Base-by-base conservation (phyloP, 257 asterid species). In the Fraxinus quadrangulata region DNA sequence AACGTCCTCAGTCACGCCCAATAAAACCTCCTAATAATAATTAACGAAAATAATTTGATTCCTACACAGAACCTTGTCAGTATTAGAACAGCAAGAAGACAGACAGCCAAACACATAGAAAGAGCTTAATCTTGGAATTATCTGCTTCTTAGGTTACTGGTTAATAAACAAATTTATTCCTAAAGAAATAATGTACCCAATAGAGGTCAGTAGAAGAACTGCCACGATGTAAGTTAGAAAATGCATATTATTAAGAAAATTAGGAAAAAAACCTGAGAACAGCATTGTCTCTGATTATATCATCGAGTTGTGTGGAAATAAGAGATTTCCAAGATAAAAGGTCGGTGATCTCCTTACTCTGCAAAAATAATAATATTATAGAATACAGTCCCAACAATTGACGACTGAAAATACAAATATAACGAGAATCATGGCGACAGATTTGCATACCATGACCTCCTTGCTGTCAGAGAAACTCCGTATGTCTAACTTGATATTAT, bases 261-360 rank as follows among this genome's bases (percentile, higher is more conserved):
- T 75, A 69, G 65, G 65, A 28, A 11, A 36, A 36, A 42, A 39
- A 94, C 99, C 99, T 95, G 86, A 95, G 93, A 83, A 80, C 81
- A 81, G 90, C 85, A 75, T 91, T 90, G 83, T 85, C 88, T 80
- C 86, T 78, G 85, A 87, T 59, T 74, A 93, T 83, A 59, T 83
- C 81, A 79, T 90, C 92, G 73, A 93, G 87, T 88, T 90, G 96
- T 71, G 74, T 33, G 77, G 97, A 88, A 88, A 90, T 89, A 40
- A 81, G 82, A 67, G 96, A 89, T 85, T 92, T 95, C 99, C 99
- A 95, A 76, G 90, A 85, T 80, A 87, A 34, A 28, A 91, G 89
- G 79, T 90, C 94, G 63, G 76, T 74, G 31, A 91, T 83, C 81
- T 95, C 97, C 86, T 89, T 91, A 65, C 75, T 85, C 99, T 93